Evolutionary conservation across 2,329 filamentous ascomycete genomes (phyloP), one percentile per base, ranked within the genome.

Genomic region (Exophiala spinifera): DNA sequence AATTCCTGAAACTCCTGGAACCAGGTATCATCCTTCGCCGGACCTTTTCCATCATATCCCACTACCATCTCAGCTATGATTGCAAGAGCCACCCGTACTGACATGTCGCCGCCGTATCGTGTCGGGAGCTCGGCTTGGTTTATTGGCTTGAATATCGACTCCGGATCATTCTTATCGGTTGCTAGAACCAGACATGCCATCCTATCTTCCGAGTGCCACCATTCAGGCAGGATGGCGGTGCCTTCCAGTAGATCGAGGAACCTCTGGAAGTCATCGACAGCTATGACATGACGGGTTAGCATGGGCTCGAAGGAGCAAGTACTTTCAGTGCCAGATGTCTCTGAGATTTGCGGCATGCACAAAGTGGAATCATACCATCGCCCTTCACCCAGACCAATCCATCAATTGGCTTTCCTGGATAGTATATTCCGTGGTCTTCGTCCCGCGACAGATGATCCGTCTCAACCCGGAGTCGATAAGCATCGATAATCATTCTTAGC

Each of bases 1-100:
- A 64, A 66, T 28, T 62, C 54, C 15, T 60, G 54, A 49, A 68
- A 56, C 56, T 67, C 76, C 71, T 76, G 72, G 72, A 78, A 64
- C 62, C 62, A 64, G 19, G 54, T 60, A 37, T 61, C 53, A 43
- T 63, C 60, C 37, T 52, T 60, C 3, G 62, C 60, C 10, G 56
- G 46, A 1, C 60, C 62, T 42, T 63, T 64, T 14, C 62, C 62
- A 15, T 64, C 62, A 46, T 64, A 64, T 6, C 62, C 62, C 15
- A 64, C 62, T 31, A 59, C 51, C 55, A 63, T 53, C 47, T 64
- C 62, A 10, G 62, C 62, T 13, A 64, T 43, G n/a, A 63, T 58
- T 13, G 47, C 45, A 7, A 64, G 53, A 17, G 58, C 62, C 33
- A 55, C 54, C 4, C 62, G 55, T 20, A 64, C 59, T 6, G 58